Evolutionary conservation across 805 yeast species (phyloP).

Genomic region (Kazachstania psychrophila): DNA sequence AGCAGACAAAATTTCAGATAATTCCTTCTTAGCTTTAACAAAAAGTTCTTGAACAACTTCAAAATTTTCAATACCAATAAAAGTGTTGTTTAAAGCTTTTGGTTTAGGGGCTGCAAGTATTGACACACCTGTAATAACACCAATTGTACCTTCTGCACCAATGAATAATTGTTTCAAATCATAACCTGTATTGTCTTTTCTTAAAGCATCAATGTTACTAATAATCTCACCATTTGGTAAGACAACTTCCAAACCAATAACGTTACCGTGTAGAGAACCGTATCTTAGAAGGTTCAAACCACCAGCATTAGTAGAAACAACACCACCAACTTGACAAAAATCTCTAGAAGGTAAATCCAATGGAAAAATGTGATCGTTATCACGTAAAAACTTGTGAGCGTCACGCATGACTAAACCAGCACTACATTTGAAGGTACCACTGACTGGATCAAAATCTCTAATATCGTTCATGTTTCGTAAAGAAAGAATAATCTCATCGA

Average conservation of each 20-base stretch:
- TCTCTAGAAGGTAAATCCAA: constrained; percentile 94
- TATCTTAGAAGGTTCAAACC: constrained; percentile 80
- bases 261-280: constrained; percentile 88
- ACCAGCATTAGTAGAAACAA: constrained; percentile 93
- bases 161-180: constrained; percentile 87
- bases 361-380: constrained; percentile 82
- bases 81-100: constrained; percentile 74
- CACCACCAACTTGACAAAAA: constrained; percentile 92
- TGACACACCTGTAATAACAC: constrained; percentile 82
- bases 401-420: constrained; percentile 83
- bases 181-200: constrained; percentile 93
- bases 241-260: constrained; percentile 84
- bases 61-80: constrained; percentile 73
- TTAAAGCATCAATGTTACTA: constrained; percentile 72
- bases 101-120: constrained; percentile 86
- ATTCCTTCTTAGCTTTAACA: constrained; percentile 64
- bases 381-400: constrained; percentile 71
- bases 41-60: constrained; percentile 80
- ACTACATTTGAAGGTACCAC: constrained; percentile 82
- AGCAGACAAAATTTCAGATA: constrained; percentile 81
- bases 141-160: constrained; percentile 90
- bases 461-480: constrained; percentile 63
- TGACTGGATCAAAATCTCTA: constrained; percentile 68
- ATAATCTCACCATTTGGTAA: constrained; percentile 78
- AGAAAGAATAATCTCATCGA: constrained; percentile 78